Base-by-base conservation (phyloP, 345 rosid species). In the Eucalyptus dawsonii region DNA sequence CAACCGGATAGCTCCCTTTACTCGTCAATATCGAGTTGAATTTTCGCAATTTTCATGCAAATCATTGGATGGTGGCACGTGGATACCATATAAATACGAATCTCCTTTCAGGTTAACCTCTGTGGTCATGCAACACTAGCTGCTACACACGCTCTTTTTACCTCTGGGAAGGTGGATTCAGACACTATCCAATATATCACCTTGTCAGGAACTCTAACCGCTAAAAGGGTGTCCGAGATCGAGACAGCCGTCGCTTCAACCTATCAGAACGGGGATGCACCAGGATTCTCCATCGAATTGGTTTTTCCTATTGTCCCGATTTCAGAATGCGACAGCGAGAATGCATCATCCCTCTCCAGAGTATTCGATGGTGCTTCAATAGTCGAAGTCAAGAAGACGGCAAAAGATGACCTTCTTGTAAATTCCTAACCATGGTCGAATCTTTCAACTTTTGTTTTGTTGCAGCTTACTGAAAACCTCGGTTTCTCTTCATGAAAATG, bases 41-140 rank as follows among this genome's bases (percentile, higher is more conserved):
- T 9, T 34, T 69, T 17, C 7, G 4, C 44, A 34, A 34, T 17
- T 69, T 6, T 69, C 5, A 69, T 69, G 80, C 80, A 69, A 69
- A 67, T 34, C 7, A 34, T 69, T 69, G 25, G 44, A 31, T n/a
- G 62, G 21, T 50, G 87, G 60, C 8, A 9, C 47, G 29, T 8
- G 14, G 27, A 87, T 58, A 25, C 51, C n/a, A 44, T 24, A 14
- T 87, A 25, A 58, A 21, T 6, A 11, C 14, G 80, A 69, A 62
- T 65, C 80, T 56, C 88, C 89, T 86, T 60, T 88, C 93, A 97
- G 98, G 95, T 95, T n/a, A 47, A 91, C 31, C 95, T 97, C 11
- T 95, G 99, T 89, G 99, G 98, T 40, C 99, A 97, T 90, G 42
- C 94, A 76, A 97, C 99, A 45, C 90, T 97, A 72, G 99, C 99